Evolutionary conservation across 2,329 filamentous ascomycete species (phyloP), one percentile per base, ranked within the genome.

Genomic region (Pyrenochaeta sp.): DNA sequence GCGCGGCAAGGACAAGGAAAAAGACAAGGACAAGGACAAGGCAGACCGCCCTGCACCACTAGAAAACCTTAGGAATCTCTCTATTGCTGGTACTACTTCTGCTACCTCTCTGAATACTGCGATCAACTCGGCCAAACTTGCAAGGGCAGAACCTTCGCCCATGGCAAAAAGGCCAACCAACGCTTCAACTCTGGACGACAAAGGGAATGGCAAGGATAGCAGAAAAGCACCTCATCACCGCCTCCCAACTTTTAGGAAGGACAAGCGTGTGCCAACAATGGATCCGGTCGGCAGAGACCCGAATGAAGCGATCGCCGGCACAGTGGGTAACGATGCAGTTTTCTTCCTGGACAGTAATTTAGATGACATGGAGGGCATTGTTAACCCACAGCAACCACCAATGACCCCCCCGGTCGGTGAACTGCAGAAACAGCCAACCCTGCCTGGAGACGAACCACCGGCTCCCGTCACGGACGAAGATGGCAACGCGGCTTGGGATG

Each of bases 311-410:
- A 67, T 68, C 18, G 69, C 68, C 27, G 76, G 75, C 45, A 72
- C 72, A 18, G 72, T 75, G 50, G 82, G 83, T 47, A 83, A 84
- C 36, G 84, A 84, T 36, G 85, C 84, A 11, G 76, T 92, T 40
- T 96, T 89, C 77, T 85, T 85, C 67, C 85, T 98, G 21, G 94
- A 98, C 74, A 96, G 91, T 1, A 90, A 98, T 71, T 83, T 98
- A 42, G 87, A 87, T 51, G 87, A 97, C 65, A 95, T 99, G 91
- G 90, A 93, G 66, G 95, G 92, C 18, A 97, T 98, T 60, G 79
- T 98, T 54, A 87, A 88, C 45, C 66, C 71, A 7, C 72, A 75
- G 45, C 86, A 87, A 58, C 87, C 84, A 15, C 86, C 89, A 0
- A 80, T 92, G 68, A 90, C 90, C 1, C 90, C 91, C 1, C 87